Percentiles rank a stretch among this genome's conserved stretches.
Conservation (phyloP, 805 yeast genomes). For the Pichia kluyveri region DNA sequence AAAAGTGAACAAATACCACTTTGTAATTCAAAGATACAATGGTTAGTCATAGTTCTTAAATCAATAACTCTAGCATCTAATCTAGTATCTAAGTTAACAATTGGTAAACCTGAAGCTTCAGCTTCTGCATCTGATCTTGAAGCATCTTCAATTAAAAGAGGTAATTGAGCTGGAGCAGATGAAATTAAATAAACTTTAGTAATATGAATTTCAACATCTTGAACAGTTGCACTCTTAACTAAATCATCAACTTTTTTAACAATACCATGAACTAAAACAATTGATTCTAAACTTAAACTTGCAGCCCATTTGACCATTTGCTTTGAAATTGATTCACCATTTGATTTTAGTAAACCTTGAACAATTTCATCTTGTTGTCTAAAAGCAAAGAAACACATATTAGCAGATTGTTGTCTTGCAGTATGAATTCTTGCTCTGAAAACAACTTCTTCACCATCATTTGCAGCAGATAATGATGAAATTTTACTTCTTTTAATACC, state of each 20-base stretch:
- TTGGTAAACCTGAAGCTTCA: slow-evolving; percentile 83
- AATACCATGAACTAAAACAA: slow-evolving; percentile 82
- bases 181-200: slow-evolving; percentile 65
- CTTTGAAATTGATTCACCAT: slow-evolving; percentile 66
- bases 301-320: slow-evolving; percentile 97
- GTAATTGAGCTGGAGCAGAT: slow-evolving; percentile 87
- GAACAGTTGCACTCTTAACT: slow-evolving; percentile 84
- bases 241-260: slow-evolving; percentile 80
- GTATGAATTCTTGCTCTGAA: slow-evolving; percentile 94
- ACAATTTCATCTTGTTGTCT: slow-evolving; percentile 82
- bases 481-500: slow-evolving; percentile 56
- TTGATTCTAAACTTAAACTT: slow-evolving; percentile 75
- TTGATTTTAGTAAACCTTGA: slow-evolving; percentile 78
- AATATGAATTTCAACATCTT: slow-evolving; percentile 79
- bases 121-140: slow-evolving; percentile 92
- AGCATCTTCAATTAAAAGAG: slow-evolving; percentile 94
- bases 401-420: slow-evolving; percentile 92
- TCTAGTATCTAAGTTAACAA: slow-evolving; percentile 93
- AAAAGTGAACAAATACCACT: slow-evolving; percentile 82
- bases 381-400: slow-evolving; percentile 80
- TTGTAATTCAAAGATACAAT: slow-evolving; percentile 91
- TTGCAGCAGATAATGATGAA: slow-evolving; percentile 43
- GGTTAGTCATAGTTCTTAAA: slow-evolving; percentile 93
- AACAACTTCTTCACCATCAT: slow-evolving; percentile 68
- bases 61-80: slow-evolving; percentile 93